These are phyloP conservation scores for Climacium dendroides DNA, from an alignment of 225 moss, liverwort and hornwort genomes.

Conservation along the genomic window DNA sequence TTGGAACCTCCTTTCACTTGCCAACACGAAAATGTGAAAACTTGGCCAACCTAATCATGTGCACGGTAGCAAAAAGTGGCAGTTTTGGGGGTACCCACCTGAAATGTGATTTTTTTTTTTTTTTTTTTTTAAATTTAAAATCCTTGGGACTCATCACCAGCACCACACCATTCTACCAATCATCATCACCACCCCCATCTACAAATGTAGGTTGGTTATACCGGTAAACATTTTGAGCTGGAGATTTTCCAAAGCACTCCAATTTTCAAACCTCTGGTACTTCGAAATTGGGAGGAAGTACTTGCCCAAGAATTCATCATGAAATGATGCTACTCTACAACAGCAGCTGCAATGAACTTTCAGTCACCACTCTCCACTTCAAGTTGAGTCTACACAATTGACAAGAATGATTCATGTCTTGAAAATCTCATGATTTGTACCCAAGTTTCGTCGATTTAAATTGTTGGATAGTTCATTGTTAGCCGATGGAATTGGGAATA, in stretches of 20 bases:
- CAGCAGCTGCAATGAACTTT: not conserved
- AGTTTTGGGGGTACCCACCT: not conserved
- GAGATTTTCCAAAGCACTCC: not conserved
- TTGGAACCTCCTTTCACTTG: not conserved
- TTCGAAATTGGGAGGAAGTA: not conserved
- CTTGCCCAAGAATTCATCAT: not conserved
- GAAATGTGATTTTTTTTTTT: too few relatives aligned
- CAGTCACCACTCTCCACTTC: not conserved
- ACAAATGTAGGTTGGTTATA: not conserved
- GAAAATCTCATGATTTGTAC: not conserved
- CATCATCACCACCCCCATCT: not conserved
- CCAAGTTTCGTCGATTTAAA: too few relatives aligned
- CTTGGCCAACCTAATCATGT: fast-evolving
- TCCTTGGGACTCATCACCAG: not conserved
- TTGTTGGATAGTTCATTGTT: too few relatives aligned
- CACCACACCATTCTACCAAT: not conserved
- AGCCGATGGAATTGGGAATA: too few relatives aligned
- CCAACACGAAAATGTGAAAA: too few relatives aligned
- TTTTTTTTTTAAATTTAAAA: too few relatives aligned
- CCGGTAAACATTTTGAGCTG: not conserved
- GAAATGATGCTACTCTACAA: not conserved
- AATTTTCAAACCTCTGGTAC: not conserved
- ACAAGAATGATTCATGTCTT: not conserved
- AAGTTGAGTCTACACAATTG: not conserved
- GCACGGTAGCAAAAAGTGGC: not conserved